Evolutionary conservation across 2,329 filamentous ascomycete species (phyloP), one percentile per base, ranked within the genome.

Genomic region (Paraphaeosphaeria sporulosa): DNA sequence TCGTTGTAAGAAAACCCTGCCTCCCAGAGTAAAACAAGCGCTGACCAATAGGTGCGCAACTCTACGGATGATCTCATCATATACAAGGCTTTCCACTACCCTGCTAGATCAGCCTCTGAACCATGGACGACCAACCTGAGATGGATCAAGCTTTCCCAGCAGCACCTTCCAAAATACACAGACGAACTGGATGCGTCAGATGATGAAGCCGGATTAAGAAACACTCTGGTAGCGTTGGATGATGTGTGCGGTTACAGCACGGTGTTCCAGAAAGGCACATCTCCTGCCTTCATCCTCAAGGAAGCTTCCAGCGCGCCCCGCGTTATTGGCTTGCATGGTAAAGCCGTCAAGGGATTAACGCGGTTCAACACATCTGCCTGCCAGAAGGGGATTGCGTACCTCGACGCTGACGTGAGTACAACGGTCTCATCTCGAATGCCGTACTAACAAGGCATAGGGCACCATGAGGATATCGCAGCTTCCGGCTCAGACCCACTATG

Each of bases 221-320:
- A 78, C 50, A 82, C 88, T 0, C 80, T 93, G 42, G 82, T 86
- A 1, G 79, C 82, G 1, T 84, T 90, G 46, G 71, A 81, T 57
- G 89, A 92, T 58, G 74, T 97, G n/a, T 87, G 85, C 32, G 92
- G 93, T 3, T 93, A 94, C 75, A 90, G 87, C 71, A 86, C 91
- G 1, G 89, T 98, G 1, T 95, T 97, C 72, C 84, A 97, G 52
- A 89, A 93, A 0, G 94, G 94, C 0, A 78, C 85, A 4, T 92
- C 92, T 0, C 91, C 94, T 0, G 89, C 88, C 59, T 94, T 98
- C 74, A 81, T 99, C 47, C 76, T 97, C 46, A 96, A 92, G 71
- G 92, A 92, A 50, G 86, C 92, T 38, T 91, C 92, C 65, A 93
- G 90, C 54, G 79, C 85, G 5, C 93, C 94, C 0, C 89, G 88